Evolutionary conservation across 1,284 basidiomycete genomes (phyloP).

Genomic region (Paramarasmius palmivorus): DNA sequence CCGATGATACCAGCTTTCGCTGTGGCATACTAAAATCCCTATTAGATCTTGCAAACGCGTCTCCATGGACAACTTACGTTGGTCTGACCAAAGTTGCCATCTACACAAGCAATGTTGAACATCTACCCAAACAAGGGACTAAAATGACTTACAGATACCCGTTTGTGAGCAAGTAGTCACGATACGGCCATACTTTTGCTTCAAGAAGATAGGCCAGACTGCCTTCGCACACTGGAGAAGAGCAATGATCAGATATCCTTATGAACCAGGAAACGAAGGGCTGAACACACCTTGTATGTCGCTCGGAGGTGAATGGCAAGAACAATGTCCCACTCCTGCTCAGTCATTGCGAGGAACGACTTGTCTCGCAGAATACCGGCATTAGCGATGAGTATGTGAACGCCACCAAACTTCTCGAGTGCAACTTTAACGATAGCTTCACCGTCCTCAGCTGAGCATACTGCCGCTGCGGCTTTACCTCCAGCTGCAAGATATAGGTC

Average conservation of each 20-base stretch:
- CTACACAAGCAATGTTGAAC: slow-evolving; percentile 35
- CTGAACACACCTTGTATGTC: neutral
- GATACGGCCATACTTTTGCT: slow-evolving; percentile 97
- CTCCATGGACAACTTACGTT: slow-evolving; percentile 49
- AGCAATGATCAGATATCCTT: neutral
- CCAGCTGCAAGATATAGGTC: slow-evolving; percentile 54
- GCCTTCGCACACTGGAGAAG: slow-evolving; percentile 79
- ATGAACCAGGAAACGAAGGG: too few relatives aligned
- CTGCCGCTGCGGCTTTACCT: slow-evolving; percentile 83
- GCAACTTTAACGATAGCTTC: slow-evolving; percentile 89
- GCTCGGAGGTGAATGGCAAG: slow-evolving; percentile 81
- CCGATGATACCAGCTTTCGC: slow-evolving; percentile 95
- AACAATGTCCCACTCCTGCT: slow-evolving; percentile 94
- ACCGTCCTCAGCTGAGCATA: slow-evolving; percentile 91
- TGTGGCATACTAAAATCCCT: slow-evolving; percentile 68
- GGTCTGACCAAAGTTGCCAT: slow-evolving; percentile 93
- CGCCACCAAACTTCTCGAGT: slow-evolving; percentile 83
- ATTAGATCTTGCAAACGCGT: neutral
- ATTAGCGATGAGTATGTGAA: slow-evolving; percentile 92
- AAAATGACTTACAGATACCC: slow-evolving; percentile 76
- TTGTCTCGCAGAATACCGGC: slow-evolving; percentile 94
- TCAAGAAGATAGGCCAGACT: slow-evolving; percentile 95
- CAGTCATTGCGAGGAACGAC: slow-evolving; percentile 87
- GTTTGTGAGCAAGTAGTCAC: slow-evolving; percentile 93
- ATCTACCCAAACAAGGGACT: neutral